Conservation (phyloP, 352 stramenopile species). For the Phytopythium litorale region DNA sequence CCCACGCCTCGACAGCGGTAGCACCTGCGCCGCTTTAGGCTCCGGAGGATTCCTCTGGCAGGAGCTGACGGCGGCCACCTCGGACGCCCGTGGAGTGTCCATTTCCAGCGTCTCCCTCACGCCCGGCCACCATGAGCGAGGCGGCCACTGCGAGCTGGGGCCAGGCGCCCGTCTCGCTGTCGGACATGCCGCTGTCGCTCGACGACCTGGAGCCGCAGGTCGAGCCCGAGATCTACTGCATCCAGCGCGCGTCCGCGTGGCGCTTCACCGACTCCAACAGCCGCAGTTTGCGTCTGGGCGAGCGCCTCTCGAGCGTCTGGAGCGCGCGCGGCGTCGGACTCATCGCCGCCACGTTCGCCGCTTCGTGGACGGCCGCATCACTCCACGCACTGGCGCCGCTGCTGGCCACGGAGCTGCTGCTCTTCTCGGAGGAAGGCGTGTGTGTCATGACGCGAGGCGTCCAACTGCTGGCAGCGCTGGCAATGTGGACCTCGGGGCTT, state of each 20-base stretch:
- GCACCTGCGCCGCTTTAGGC: too few relatives aligned
- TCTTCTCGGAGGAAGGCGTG: slow-evolving; percentile 7
- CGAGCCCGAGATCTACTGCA: slow-evolving; percentile 6
- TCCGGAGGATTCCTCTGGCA: too few relatives aligned
- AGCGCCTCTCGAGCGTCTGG: slow-evolving; percentile 18
- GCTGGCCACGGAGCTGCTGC: slow-evolving; percentile 21
- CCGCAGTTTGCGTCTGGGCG: slow-evolving; percentile 2
- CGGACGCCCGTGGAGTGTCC: background rate
- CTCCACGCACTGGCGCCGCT: slow-evolving; percentile 17
- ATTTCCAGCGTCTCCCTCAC: background rate
- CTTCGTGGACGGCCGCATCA: slow-evolving; percentile 25
- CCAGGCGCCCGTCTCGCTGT: background rate
- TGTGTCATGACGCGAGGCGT: background rate
- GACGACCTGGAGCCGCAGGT: slow-evolving; percentile 2
- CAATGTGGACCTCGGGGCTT: background rate
- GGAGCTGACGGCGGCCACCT: too few relatives aligned
- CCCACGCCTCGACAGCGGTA: too few relatives aligned
- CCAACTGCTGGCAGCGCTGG: background rate
- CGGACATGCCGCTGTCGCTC: slow-evolving; percentile 3
- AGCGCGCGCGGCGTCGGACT: slow-evolving; percentile 29
- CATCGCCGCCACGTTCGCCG: slow-evolving; percentile 33
- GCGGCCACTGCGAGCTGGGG: background rate
- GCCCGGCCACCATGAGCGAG: background rate
- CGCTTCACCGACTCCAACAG: background rate
- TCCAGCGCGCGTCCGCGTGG: slow-evolving; percentile 4